phyloP scores from a whole-genome alignment of 1,139 yeast genomes.

The Diutina siamensis region DNA sequence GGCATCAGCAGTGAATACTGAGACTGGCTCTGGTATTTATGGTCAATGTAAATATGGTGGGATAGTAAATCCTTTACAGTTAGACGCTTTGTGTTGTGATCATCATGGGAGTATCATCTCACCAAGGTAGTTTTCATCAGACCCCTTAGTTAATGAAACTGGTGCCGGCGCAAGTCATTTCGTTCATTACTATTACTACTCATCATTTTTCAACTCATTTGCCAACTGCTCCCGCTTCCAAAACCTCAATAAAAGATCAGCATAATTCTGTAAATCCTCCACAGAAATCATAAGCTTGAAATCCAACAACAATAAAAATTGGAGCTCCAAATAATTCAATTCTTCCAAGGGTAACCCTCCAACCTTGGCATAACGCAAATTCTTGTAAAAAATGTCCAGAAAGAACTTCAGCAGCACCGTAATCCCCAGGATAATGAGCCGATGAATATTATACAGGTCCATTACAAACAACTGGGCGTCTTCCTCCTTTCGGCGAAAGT shows the following conservation, averaged over 20 bases:
- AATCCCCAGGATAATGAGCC: constrained; percentile 90
- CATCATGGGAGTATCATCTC: too few species aligned
- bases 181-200: not conserved
- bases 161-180: not conserved
- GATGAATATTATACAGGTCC: constrained; percentile 92
- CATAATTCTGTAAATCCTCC: constrained; percentile 86
- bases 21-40: too few species aligned
- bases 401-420: constrained; percentile 94
- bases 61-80: too few species aligned
- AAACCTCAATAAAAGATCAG: constrained; percentile 72
- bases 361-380: constrained; percentile 91
- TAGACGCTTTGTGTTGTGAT: too few species aligned
- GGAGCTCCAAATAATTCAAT: constrained; percentile 82
- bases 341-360: constrained; percentile 96
- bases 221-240: constrained; percentile 61
- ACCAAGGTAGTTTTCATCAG: too few species aligned
- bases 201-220: constrained; percentile 17
- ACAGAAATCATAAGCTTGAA: constrained; percentile 79
- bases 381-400: constrained; percentile 91
- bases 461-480: constrained; percentile 67
- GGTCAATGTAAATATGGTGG: too few species aligned
- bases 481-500: constrained; percentile 21
- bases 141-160: not conserved
- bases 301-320: constrained; percentile 73
- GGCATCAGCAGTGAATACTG: too few species aligned